These are phyloP conservation scores for Monosporascus cannonballus DNA, from an alignment of 2,329 filamentous ascomycete genomes.

Conservation along the genomic window DNA sequence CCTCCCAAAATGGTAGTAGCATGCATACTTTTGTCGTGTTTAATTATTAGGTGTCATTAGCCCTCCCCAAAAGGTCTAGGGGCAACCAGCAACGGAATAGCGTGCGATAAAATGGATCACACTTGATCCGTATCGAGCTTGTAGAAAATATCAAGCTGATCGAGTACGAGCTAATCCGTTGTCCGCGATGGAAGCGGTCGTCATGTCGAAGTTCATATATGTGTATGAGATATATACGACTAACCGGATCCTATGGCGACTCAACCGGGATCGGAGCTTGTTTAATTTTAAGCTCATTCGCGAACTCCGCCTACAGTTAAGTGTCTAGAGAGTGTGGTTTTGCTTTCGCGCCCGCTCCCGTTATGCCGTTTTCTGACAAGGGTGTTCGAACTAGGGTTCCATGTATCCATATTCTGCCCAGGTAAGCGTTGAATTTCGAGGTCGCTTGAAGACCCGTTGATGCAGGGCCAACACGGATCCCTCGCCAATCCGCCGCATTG, in stretches of 20 bases:
- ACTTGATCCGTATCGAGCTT: constrained; percentile 7
- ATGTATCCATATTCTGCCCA: not conserved
- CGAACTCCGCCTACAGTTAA: not conserved
- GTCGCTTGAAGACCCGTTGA: constrained; percentile 5
- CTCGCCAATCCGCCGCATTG: constrained; percentile 9
- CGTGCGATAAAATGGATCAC: constrained; percentile 13
- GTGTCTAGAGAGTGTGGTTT: constrained; percentile 4
- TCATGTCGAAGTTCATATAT: too few relatives aligned
- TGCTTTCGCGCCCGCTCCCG: not conserved
- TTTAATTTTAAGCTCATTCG: not conserved
- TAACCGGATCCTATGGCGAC: not conserved
- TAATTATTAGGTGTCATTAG: constrained; percentile 20
- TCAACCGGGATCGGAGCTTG: not conserved
- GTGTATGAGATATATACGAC: too few relatives aligned
- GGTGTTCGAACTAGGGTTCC: not conserved
- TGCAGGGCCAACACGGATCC: constrained; percentile 13
- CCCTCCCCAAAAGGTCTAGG: constrained; percentile 16
- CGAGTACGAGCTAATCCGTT: too few relatives aligned
- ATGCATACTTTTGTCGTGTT: not conserved
- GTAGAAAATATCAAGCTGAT: not conserved
- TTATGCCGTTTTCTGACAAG: not conserved
- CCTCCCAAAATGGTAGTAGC: not conserved
- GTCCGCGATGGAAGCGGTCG: too few relatives aligned
- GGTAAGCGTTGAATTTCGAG: not conserved
- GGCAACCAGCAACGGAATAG: constrained; percentile 3